Percentiles rank a stretch among this genome's conserved stretches.
Conservation (phyloP, 192 early-diverging fungal genomes). For the Geranomyces michiganensis region DNA sequence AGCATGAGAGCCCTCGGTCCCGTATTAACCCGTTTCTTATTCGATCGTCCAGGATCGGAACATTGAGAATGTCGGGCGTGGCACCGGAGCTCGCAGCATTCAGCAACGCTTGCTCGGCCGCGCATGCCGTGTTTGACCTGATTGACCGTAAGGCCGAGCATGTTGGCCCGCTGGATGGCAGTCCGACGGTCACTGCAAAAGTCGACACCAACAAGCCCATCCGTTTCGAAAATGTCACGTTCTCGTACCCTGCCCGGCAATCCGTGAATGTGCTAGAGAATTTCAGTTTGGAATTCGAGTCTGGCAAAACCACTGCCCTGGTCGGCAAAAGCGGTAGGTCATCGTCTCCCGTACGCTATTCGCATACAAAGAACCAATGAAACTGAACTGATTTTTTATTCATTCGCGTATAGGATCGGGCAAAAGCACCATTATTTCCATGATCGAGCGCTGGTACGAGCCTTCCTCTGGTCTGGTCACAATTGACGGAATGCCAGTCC, state of each 20-base stretch:
- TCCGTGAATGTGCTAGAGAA: conserved; percentile 51
- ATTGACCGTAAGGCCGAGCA: conserved; percentile 72
- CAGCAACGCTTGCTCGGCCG: conserved; percentile 77
- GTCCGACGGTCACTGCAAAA: conserved; percentile 57
- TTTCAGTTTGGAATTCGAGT: conserved; percentile 45
- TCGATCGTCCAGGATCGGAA: too few relatives aligned
- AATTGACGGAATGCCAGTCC: conserved; percentile 68
- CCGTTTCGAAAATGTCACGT: conserved; percentile 64
- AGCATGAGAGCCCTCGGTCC: conserved; percentile 50
- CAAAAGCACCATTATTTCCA: conserved; percentile 82
- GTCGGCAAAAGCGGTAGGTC: conserved; percentile 77
- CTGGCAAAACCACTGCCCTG: conserved; percentile 86
- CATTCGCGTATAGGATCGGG: too few relatives aligned
- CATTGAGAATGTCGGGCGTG: conserved; percentile 59
- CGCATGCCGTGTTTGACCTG: conserved; percentile 68
- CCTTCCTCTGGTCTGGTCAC: conserved; percentile 45
- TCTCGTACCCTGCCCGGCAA: conserved; percentile 65
- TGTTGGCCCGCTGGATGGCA: conserved; percentile 46
- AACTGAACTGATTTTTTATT: too few relatives aligned
- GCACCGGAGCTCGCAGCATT: conserved; percentile 69
- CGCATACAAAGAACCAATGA: too few relatives aligned
- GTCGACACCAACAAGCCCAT: background rate
- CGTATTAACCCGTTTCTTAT: too few relatives aligned
- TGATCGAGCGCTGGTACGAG: conserved; percentile 82
- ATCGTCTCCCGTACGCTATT: too few relatives aligned